A percentile compares a stretch with the other conserved stretches of the same genome.
These are phyloP conservation scores for Mediolabrus comicus DNA, from an alignment of 108 stramenopile genomes.

Conservation along the genomic window DNA sequence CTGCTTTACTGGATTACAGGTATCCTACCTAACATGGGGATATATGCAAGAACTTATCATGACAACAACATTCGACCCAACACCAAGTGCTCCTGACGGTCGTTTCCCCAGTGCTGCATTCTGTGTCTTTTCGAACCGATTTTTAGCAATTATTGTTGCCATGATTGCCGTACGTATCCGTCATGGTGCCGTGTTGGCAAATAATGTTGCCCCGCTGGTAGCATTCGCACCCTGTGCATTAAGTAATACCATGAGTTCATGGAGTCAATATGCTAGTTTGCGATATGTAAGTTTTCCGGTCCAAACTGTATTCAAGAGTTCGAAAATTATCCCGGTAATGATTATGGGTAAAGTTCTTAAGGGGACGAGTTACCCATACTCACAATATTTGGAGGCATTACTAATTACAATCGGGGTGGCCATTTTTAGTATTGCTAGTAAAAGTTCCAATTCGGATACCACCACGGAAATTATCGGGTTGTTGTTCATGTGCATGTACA, in stretches of 20 bases:
- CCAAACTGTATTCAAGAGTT: constrained; percentile 95
- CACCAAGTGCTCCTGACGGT: constrained; percentile 70
- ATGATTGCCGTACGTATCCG: constrained; percentile 77
- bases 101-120: constrained; percentile 93
- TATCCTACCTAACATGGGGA: constrained; percentile 89
- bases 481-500: constrained; percentile 90
- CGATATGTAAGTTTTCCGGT: constrained; percentile 98
- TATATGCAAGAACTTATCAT: constrained; percentile 98
- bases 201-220: constrained; percentile 84
- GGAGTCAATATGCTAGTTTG: constrained; percentile 97
- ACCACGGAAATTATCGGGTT: constrained; percentile 86
- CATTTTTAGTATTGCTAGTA: constrained; percentile 81
- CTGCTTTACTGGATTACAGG: constrained; percentile 70
- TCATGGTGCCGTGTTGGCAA: constrained; percentile 75
- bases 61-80: constrained; percentile 89
- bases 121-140: constrained; percentile 96
- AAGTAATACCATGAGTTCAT: constrained; percentile 94
- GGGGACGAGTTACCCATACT: constrained; percentile 83
- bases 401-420: constrained; percentile 93
- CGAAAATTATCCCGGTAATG: constrained; percentile 99
- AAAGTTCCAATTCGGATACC: constrained; percentile 52
- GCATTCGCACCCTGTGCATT: constrained; percentile 95
- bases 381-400: constrained; percentile 90
- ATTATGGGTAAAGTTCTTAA: constrained; percentile 94
- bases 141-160: constrained; percentile 94